phyloP scores from a whole-genome alignment of 352 stramenopile genomes.

The Globisporangium cystogenes region DNA sequence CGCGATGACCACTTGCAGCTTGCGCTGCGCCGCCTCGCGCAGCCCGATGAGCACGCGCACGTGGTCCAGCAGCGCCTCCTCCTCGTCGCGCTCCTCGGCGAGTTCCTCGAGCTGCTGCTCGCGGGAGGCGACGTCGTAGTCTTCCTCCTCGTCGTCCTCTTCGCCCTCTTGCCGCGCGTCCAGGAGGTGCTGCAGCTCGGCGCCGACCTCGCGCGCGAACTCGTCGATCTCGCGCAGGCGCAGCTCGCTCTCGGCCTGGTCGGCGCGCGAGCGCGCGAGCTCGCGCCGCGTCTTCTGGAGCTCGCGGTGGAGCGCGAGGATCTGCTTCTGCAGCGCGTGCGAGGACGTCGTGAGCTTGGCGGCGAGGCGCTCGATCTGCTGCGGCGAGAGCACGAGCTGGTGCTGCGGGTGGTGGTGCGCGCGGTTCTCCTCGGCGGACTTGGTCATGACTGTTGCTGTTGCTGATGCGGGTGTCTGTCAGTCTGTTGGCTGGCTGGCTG shows the following conservation, averaged over 20 bases:
- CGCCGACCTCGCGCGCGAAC: conserved; percentile 42
- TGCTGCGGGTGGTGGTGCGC: not conserved
- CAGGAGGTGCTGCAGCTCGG: conserved; percentile 21
- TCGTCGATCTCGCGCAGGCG: conserved; percentile 64
- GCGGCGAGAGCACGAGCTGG: not conserved
- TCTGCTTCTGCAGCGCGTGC: conserved; percentile 31
- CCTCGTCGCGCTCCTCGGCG: conserved; percentile 52
- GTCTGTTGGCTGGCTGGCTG: too few species aligned
- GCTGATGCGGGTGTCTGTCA: too few species aligned
- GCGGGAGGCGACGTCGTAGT: conserved; percentile 13
- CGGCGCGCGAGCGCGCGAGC: conserved; percentile 38
- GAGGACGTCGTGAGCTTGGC: conserved; percentile 44
- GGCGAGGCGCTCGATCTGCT: conserved; percentile 43
- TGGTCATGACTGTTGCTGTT: not conserved
- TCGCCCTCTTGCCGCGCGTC: too few species aligned
- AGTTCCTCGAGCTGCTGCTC: conserved; percentile 50
- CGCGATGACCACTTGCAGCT: conserved; percentile 38
- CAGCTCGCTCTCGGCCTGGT: conserved; percentile 43
- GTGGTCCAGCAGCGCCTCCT: conserved; percentile 47
- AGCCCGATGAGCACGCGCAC: conserved; percentile 43
- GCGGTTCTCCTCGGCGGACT: conserved; percentile 9
- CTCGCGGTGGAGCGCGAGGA: conserved; percentile 28
- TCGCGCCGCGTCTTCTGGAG: conserved; percentile 27
- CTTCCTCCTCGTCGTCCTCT: conserved; percentile 13
- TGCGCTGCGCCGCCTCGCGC: conserved; percentile 28